Evolutionary conservation across 2,329 filamentous ascomycete genomes (phyloP), one percentile per base, ranked within the genome.

Genomic region (Pseudocercospora crystallina): DNA sequence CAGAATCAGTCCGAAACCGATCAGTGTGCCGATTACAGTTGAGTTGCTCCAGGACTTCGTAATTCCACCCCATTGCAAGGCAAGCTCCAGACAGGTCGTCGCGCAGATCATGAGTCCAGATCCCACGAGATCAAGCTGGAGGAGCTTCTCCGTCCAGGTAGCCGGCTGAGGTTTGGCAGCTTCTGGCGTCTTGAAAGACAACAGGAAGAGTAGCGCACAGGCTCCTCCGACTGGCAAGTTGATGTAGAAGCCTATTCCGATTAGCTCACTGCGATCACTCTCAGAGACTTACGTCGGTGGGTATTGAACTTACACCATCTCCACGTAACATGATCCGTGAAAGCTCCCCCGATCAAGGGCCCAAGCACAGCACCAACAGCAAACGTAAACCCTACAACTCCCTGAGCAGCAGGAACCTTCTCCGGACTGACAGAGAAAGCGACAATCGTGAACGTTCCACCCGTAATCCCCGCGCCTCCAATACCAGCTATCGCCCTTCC

Each of bases 331-430:
- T 78, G 73, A 47, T 82, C 75, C 0, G 85, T 86, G 53, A 89
- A 84, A 0, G 79, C 77, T 5, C 86, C 86, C 12, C 86, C 85
- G 5, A 88, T 72, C 1, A 85, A 71, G 0, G 85, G 86, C 0
- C 86, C 86, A n/a, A 87, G 69, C 0, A 59, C 51, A 15, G 38
- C 52, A 20, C 79, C 80, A 37, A 76, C 78, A 3, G 84, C 83
- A 13, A 33, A 32, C 9, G 12, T 44, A 85, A 62, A 1, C 82
- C 83, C 85, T 85, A 83, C n/a, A n/a, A n/a, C n/a, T n/a, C n/a
- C n/a, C n/a, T n/a, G n/a, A n/a, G n/a, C 42, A 8, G 46, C 43
- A 1, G 46, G 46, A 11, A 38, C 30, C 8, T 39, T 64, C 30
- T 60, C 65, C 4, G 61, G 62, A 20, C 71, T 67, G 1, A 69